Evolutionary conservation across 805 yeast species (phyloP).

Genomic region (Ogataea polymorpha): DNA sequence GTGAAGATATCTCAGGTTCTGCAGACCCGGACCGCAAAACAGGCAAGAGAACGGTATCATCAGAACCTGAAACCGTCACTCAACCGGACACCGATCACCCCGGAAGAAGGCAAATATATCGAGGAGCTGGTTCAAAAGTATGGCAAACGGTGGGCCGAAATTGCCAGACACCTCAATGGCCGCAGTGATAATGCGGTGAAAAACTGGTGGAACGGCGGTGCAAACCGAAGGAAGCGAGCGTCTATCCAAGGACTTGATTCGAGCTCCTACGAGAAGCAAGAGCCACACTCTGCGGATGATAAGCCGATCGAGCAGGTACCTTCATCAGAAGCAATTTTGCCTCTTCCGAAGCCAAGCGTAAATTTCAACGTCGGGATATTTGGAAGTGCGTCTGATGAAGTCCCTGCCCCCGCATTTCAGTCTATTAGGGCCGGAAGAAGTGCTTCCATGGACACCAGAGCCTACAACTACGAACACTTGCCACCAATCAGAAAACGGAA

Average conservation of each 20-base stretch:
- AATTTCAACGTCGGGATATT: conserved; percentile 22
- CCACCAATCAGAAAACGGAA: conserved; percentile 28
- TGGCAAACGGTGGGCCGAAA: conserved; percentile 94
- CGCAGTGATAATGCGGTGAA: conserved; percentile 88
- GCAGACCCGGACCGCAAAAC: conserved; percentile 82
- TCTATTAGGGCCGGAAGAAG: conserved; percentile 21
- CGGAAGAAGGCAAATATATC: conserved; percentile 78
- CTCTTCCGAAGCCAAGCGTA: conserved; percentile 8
- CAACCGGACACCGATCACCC: conserved; percentile 77
- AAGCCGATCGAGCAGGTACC: neutral
- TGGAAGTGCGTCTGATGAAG: conserved; percentile 5
- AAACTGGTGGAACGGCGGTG: conserved; percentile 97
- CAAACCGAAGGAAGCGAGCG: conserved; percentile 71
- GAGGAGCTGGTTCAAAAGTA: conserved; percentile 74
- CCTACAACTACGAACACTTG: conserved; percentile 14
- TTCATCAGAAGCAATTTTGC: neutral
- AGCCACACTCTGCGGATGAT: neutral
- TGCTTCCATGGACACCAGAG: conserved; percentile 24
- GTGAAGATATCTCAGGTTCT: conserved; percentile 74
- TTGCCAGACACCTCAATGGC: conserved; percentile 82
- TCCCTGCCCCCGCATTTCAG: conserved; percentile 16
- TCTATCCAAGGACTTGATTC: conserved; percentile 27
- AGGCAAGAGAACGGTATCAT: conserved; percentile 87
- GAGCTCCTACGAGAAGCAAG: conserved; percentile 11
- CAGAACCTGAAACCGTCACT: conserved; percentile 85